Percentiles rank a stretch among this genome's conserved stretches.
Evolutionary conservation across 2,329 filamentous ascomycete species (phyloP).

Genomic region (Colletotrichum liriopes): DNA sequence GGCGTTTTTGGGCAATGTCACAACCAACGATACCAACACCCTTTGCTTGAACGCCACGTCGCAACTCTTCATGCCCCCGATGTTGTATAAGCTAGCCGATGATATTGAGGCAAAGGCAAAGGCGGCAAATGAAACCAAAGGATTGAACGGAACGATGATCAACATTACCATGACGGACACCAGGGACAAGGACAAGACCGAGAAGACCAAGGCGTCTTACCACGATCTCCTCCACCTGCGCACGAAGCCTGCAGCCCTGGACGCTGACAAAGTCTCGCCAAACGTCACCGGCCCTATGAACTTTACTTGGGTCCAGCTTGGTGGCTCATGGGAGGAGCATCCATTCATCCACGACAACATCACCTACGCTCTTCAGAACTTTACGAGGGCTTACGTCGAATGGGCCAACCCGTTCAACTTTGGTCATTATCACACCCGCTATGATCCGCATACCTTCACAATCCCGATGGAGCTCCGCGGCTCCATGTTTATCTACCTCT

Average conservation of each 20-base stretch:
- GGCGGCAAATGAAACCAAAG: conserved; percentile 1
- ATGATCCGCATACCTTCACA: conserved; percentile 60
- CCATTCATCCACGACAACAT: conserved; percentile 57
- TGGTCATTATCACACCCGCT: conserved; percentile 56
- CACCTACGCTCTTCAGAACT: conserved; percentile 56
- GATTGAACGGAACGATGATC: conserved; percentile 16
- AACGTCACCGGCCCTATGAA: conserved; percentile 54
- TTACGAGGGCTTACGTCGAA: conserved; percentile 55
- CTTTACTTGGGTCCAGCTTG: conserved; percentile 55
- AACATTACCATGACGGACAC: conserved; percentile 3
- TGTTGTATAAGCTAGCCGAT: conserved; percentile 49
- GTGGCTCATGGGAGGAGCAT: conserved; percentile 60
- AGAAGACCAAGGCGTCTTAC: conserved; percentile 14
- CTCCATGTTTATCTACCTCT: conserved; percentile 58
- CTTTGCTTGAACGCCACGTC: conserved; percentile 55
- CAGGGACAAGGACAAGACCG: conserved; percentile 3
- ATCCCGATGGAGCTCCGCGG: conserved; percentile 60
- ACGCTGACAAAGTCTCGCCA: conserved; percentile 49
- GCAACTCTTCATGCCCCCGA: conserved; percentile 48
- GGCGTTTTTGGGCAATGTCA: conserved; percentile 50
- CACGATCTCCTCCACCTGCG: neutral
- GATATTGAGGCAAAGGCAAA: conserved; percentile 41
- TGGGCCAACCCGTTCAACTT: conserved; percentile 61
- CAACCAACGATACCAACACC: conserved; percentile 47
- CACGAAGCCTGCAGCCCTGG: conserved; percentile 23